phyloP scores from a whole-genome alignment of 331 rosid species.

The Cucumis variabilis region DNA sequence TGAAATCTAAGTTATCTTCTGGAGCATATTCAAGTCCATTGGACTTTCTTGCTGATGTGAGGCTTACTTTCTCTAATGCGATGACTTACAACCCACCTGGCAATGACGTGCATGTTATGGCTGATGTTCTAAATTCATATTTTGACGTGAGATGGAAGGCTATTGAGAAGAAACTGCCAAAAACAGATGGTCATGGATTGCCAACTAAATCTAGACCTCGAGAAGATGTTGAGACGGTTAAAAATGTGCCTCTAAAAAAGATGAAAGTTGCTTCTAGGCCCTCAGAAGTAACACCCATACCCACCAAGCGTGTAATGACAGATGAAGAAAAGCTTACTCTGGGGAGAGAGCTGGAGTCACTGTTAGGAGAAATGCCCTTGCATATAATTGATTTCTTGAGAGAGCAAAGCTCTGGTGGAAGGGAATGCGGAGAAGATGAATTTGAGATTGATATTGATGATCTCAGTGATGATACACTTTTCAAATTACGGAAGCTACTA shows the following conservation, averaged over 20 bases:
- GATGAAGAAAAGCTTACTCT: conserved; percentile 64
- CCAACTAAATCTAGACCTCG: conserved; percentile 44
- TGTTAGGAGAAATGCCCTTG: conserved; percentile 70
- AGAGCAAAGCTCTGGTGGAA: conserved; percentile 70
- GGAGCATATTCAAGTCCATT: conserved; percentile 61
- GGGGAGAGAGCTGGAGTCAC: conserved; percentile 76
- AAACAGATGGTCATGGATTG: conserved; percentile 43
- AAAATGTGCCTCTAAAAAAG: conserved; percentile 46
- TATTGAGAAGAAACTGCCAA: conserved; percentile 74
- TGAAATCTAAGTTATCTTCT: conserved; percentile 59
- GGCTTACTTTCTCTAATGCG: conserved; percentile 78
- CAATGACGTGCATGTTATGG: conserved; percentile 71
- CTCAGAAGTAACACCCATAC: conserved; percentile 44
- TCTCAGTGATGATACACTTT: conserved; percentile 79
- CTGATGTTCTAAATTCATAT: conserved; percentile 67
- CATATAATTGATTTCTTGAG: conserved; percentile 77
- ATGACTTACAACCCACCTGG: conserved; percentile 86
- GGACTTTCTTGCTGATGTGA: conserved; percentile 69
- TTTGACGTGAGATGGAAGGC: conserved; percentile 84
- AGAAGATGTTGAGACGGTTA: conserved; percentile 42
- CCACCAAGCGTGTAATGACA: conserved; percentile 63
- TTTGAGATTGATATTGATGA: conserved; percentile 86
- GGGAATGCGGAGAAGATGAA: conserved; percentile 77
- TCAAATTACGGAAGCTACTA: conserved; percentile 65
- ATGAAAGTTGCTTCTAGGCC: conserved; percentile 42